Evolutionary conservation across 2,329 filamentous ascomycete species (phyloP), one percentile per base, ranked within the genome.

Genomic region (Onygenales sp.): DNA sequence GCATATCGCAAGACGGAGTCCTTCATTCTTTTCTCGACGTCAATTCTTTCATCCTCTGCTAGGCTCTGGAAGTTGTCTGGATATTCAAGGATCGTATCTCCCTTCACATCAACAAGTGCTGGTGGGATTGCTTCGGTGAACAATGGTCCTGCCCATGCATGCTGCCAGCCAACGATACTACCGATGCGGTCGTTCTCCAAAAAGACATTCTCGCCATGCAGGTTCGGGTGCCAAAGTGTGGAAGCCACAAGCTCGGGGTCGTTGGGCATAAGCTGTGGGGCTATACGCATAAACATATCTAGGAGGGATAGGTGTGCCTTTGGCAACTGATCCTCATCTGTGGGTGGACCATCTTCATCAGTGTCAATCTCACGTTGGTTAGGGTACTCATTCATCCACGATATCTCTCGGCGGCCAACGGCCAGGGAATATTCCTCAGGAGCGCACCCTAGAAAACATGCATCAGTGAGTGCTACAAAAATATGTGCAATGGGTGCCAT

Each of bases 181-280:
- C 57, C 8, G 14, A 62, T 58, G 7, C 9, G 45, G 36, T 47
- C 37, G 11, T 33, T 33, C 37, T 37, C 33, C 17, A 72, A 62
- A 56, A 73, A 73, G 37, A 74, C 59, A 54, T 73, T 74, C 2
- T 62, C 59, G n/a, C 67, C 53, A 57, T 69, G 67, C 27, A 73
- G 59, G 58, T 73, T 67, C 43, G 58, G 61, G 59, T 74, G 69
- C 67, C 64, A 72, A 37, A 74, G 54, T 27, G 63, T 63, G n/a
- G 68, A 57, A 44, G 54, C 54, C 39, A 55, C 44, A 10, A 67
- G 39, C 2, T 49, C 44, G 21, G 59, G 39, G 11, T 64, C 54
- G 44, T 54, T 53, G 6, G 62, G 61, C 7, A 70, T 58, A 48
- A 72, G 57, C 55, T 62, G 62, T 39, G 64, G 61, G 34, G 59